Base-by-base conservation (phyloP, 2,329 filamentous ascomycete species). In the Curvularia hawaiiensis region DNA sequence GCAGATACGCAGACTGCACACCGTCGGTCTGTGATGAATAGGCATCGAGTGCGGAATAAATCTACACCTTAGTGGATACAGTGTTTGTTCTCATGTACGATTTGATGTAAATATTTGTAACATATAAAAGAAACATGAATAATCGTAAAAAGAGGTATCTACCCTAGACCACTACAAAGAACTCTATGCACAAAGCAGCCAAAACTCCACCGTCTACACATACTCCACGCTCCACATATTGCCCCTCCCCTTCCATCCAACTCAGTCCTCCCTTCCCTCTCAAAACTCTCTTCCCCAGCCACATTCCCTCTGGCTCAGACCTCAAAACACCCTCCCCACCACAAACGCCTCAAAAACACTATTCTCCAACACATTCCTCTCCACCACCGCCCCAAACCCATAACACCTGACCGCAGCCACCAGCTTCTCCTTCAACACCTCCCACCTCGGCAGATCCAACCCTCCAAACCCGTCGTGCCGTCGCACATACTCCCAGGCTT, bases 401-500 rank as follows among this genome's bases (percentile, higher is more conserved):
- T 75, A 66, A 53, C 74, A 76, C 47, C 68, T 70, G 1, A 74
- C 61, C 5, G 64, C 53, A n/a, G 45, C 56, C 47, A 74, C 44
- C 48, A 75, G 44, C 18, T 58, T 65, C 22, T 66, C 62, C 26
- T 69, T 69, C 53, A 75, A 52, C 3, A 48, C 43, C 39, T 66
- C 61, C 52, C 77, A 57, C 7, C 51, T 49, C 6, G 52, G 46
- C 3, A 65, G 38, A 4, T 69, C 63, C 10, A 77, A 22, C 9
- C 20, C 44, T 2, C 24, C 33, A 50, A 74, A 74, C 8, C 62
- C 60, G 2, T 64, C 58, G 52, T 73, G 70, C 18, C 56, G 45
- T 12, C 65, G 63, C 9, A 78, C 66, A n/a, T 62, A 58, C 45
- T 75, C 67, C 75, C 75, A 78, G 8, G 71, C 75, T 52, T 78